Evolutionary conservation across 345 rosid species (phyloP), one percentile per base, ranked within the genome.

Genomic region (Tarenaya hassleriana): DNA sequence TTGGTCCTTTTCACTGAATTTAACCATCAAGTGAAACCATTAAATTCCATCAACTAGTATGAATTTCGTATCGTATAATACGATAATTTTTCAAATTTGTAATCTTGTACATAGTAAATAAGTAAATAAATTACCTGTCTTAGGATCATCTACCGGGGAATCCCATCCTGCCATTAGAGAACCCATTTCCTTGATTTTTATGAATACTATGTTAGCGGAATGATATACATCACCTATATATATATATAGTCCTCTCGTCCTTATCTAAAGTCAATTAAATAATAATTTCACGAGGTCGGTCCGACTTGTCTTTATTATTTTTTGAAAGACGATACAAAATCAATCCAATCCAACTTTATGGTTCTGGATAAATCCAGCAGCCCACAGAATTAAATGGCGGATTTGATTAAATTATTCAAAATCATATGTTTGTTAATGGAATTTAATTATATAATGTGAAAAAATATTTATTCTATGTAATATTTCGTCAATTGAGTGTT

Each of bases 91-190:
- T n/a, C n/a, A n/a, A n/a, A n/a, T n/a, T n/a, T n/a, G n/a, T n/a
- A n/a, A n/a, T n/a, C n/a, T n/a, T n/a, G n/a, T n/a, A n/a, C n/a
- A 13, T 13, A 40, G 19, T 6, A 47, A 47, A 16, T 37, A 46
- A 8, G 7, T 37, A 1, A 44, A 18, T 42, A 34, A 52, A 16
- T 69, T 70, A 86, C 98, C 82, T 62, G 64, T 47, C 9, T 63
- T 68, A 8, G 81, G 66, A 76, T 80, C 81, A 1, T 40, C 35
- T 8, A 67, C 61, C 11, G 62, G 79, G 10, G 95, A 92, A 63
- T 81, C 91, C 98, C 98, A 92, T 52, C 98, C 98, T 35, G 88
- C 67, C 98, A 92, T 73, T 71, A 92, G 67, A 72, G 97, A 92
- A 60, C 98, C 98, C 98, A 92, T 89, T 61, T 65, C 44, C 34